Evolutionary conservation across 164 flowering plant species (phyloP), one percentile per base, ranked within the genome.

Genomic region (Pachysandra terminalis): DNA sequence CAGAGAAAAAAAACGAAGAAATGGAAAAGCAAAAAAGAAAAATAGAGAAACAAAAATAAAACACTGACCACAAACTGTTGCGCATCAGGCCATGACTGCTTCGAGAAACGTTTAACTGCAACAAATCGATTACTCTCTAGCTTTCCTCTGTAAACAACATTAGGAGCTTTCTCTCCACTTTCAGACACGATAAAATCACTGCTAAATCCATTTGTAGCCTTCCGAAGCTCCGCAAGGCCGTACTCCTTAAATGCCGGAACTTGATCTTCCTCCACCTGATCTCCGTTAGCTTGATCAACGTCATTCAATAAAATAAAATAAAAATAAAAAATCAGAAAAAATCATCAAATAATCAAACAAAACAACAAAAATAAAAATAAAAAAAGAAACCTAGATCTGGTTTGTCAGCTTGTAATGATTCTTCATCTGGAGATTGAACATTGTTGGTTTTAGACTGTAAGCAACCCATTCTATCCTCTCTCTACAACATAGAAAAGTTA

Each of bases 151-250:
- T 84, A 90, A 51, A 90, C 93, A 16, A 88, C 89, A 75, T 90
- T 90, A 0, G 91, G 93, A 54, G 96, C 96, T 71, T 85, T 90
- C 75, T 88, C 93, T 4, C 96, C 96, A 71, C 96, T 84, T 80
- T 90, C 96, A 4, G 96, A 90, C 17, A 90, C 93, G 9, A 90
- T 90, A 16, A 66, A 40, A 0, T 84, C 86, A 22, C 81, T 37
- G 67, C 81, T 84, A 70, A 90, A 90, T 14, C 89, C 89, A 69
- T 87, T 85, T 13, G 96, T 87, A 2, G 96, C 96, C 21, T 63
- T 68, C 19, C 87, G 73, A 5, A 90, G 87, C 71, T 88, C 91
- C 6, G 63, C 52, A 16, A 90, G 75, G 0, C 72, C 68, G 66
- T 68, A 88, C 74, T 88, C 93, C 64, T 80, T 84, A 71, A 90